Conservation (phyloP, 2,329 filamentous ascomycete genomes). For the Colletotrichum cordylinicola region DNA sequence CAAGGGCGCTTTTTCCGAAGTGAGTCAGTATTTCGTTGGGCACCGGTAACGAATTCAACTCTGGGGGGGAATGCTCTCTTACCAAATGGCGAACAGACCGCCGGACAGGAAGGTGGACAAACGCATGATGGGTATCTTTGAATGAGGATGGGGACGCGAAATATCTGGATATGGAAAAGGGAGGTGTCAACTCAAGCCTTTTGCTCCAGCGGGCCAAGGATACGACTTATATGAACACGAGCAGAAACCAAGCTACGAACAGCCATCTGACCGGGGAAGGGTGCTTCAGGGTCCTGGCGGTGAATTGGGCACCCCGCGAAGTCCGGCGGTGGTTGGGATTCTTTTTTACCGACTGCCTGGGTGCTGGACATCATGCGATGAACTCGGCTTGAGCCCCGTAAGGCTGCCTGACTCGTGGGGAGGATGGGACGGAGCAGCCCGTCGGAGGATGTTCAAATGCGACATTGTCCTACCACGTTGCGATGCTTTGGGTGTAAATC, state of each 20-base stretch:
- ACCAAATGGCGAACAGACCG: background rate
- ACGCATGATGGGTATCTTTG: background rate
- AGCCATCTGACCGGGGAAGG: background rate
- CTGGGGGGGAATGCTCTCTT: background rate
- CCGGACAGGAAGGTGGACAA: background rate
- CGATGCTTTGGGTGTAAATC: background rate
- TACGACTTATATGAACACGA: background rate
- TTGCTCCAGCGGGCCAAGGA: background rate
- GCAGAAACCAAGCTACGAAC: background rate
- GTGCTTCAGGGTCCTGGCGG: background rate
- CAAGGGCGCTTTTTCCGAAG: background rate
- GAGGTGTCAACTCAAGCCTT: background rate
- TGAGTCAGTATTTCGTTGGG: background rate
- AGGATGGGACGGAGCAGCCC: background rate
- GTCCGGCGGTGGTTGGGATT: background rate
- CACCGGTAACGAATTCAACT: background rate
- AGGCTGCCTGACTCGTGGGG: background rate
- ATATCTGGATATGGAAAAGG: background rate
- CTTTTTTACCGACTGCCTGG: background rate
- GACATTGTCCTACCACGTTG: background rate
- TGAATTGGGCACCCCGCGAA: background rate
- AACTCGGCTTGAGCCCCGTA: background rate
- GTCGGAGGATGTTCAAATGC: background rate
- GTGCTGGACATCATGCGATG: background rate
- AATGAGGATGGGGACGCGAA: background rate